A percentile compares a stretch with the other conserved stretches of the same genome.
These are phyloP conservation scores for Capsella bursapastoris DNA, from an alignment of 345 rosid species.

Conservation along the genomic window DNA sequence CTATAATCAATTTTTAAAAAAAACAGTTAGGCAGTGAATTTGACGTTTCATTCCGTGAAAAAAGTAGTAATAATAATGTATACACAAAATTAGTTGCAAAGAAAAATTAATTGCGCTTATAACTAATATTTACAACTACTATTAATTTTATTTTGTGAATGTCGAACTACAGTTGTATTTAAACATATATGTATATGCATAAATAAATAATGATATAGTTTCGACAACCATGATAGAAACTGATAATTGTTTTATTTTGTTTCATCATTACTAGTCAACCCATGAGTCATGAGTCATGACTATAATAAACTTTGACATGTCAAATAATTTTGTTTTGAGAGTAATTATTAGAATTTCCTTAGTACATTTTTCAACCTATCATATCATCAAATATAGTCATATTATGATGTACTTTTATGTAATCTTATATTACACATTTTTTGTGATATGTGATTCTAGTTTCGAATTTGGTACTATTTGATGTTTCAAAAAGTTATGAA, in stretches of 20 bases:
- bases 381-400: not conserved
- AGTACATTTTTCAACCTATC: slow-evolving; percentile 16
- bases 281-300: not conserved
- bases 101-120: not conserved
- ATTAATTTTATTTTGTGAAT: not conserved
- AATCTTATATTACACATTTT: too few relatives aligned
- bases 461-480: too few relatives aligned
- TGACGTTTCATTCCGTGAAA: not conserved
- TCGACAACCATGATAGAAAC: not conserved
- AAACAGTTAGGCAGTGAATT: not conserved
- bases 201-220: not conserved
- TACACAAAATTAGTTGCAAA: not conserved
- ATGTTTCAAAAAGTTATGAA: too few relatives aligned
- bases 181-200: not conserved
- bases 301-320: slow-evolving; percentile 6
- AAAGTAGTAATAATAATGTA: not conserved
- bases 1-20: not conserved
- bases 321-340: slow-evolving; percentile 15
- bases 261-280: slow-evolving; percentile 12
- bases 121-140: not conserved
- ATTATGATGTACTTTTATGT: too few relatives aligned
- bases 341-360: not conserved
- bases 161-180: not conserved
- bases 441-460: too few relatives aligned
- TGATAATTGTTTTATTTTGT: not conserved